Percentiles rank a stretch among this genome's conserved stretches.
These are phyloP conservation scores for Camelina hispida DNA, from an alignment of 345 rosid genomes.

Conservation along the genomic window DNA sequence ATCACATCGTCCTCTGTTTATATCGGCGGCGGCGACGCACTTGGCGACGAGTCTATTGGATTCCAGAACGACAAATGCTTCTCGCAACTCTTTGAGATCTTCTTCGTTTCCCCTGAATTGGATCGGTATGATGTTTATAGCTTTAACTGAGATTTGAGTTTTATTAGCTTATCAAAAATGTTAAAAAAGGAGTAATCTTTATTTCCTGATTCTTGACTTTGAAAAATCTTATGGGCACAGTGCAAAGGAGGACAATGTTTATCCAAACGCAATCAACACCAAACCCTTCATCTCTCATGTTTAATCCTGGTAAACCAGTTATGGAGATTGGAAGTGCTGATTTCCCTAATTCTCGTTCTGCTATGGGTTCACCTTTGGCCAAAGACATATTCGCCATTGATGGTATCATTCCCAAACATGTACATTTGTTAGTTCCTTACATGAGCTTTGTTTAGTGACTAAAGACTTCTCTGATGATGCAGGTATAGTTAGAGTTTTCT, in stretches of 20 bases:
- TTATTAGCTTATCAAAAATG: slow-evolving; percentile 1
- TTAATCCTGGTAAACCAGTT: slow-evolving; percentile 85
- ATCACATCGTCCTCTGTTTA: slow-evolving; percentile 45
- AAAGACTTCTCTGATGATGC: slow-evolving; percentile 30
- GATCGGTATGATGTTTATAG: slow-evolving; percentile 45
- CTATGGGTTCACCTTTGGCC: slow-evolving; percentile 79
- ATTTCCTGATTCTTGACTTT: neutral
- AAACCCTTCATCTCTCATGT: slow-evolving; percentile 95
- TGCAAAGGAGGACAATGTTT: slow-evolving; percentile 92
- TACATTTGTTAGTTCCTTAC: neutral
- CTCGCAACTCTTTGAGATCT: slow-evolving; percentile 27
- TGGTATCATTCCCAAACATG: slow-evolving; percentile 52
- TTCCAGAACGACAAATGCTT: neutral
- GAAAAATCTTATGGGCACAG: slow-evolving; percentile 39
- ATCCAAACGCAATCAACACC: slow-evolving; percentile 93
- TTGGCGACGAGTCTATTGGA: slow-evolving; percentile 23
- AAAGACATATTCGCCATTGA: slow-evolving; percentile 77
- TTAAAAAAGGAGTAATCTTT: slow-evolving; percentile 1
- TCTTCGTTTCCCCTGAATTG: slow-evolving; percentile 42
- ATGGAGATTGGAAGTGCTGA: slow-evolving; percentile 95
- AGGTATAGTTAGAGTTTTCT: slow-evolving; percentile 88
- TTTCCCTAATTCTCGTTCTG: slow-evolving; percentile 84
- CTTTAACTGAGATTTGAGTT: neutral
- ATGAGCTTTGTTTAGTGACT: neutral
- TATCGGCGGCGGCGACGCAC: slow-evolving; percentile 34